These are phyloP conservation scores for Russula sp. DNA, from an alignment of 768 basidiomycete genomes.

Conservation along the genomic window DNA sequence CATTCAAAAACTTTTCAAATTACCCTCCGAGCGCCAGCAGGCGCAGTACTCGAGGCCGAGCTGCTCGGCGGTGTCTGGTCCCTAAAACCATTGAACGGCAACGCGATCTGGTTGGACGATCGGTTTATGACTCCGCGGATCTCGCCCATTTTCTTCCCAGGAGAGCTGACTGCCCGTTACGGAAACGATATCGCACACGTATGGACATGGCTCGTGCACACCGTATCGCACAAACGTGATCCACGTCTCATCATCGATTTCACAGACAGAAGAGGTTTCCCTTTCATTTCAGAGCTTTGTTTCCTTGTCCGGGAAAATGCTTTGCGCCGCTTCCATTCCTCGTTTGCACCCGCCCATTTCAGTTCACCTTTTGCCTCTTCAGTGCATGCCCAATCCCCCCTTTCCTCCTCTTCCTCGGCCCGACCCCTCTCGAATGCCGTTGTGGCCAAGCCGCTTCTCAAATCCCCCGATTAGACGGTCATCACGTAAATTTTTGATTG, in stretches of 20 bases:
- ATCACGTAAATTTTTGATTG: conserved; percentile 1
- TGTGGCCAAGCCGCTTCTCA: conserved; percentile 8
- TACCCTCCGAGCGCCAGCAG: conserved; percentile 19
- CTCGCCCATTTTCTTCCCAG: conserved; percentile 24
- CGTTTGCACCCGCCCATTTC: conserved; percentile 12
- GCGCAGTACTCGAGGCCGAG: conserved; percentile 26
- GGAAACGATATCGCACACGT: background rate
- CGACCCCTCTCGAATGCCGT: conserved; percentile 8
- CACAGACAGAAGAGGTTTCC: background rate
- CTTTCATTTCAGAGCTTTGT: background rate
- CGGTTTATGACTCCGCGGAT: conserved; percentile 27
- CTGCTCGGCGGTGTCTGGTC: conserved; percentile 26
- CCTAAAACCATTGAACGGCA: conserved; percentile 24
- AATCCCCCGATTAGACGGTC: background rate
- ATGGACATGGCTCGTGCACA: background rate
- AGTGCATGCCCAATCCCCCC: background rate
- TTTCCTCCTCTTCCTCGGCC: background rate
- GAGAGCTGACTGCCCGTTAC: background rate
- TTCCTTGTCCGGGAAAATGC: background rate
- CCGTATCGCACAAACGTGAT: conserved; percentile 9
- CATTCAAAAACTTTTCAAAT: conserved; percentile 20
- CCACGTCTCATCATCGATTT: conserved; percentile 20
- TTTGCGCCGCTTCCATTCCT: conserved; percentile 14
- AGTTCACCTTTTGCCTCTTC: conserved; percentile 4
- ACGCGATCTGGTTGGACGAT: conserved; percentile 27